Evolutionary conservation across 331 rosid genomes (phyloP).

Genomic region (Spiraea crenata): DNA sequence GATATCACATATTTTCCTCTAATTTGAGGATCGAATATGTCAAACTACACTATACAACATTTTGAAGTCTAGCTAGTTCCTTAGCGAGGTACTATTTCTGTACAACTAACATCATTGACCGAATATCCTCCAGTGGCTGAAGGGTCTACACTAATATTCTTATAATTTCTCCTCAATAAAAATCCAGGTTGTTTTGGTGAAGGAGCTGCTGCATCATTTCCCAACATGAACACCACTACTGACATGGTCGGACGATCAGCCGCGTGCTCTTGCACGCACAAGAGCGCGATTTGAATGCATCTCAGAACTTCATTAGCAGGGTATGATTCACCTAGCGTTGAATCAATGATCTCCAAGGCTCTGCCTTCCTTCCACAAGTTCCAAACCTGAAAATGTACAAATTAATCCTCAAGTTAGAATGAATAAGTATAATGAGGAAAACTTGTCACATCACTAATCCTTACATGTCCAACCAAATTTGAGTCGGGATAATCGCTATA

Average conservation of each 20-base stretch:
- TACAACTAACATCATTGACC: slow-evolving; percentile 28
- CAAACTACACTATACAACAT: background rate
- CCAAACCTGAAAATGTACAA: slow-evolving; percentile 46
- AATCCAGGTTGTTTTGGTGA: slow-evolving; percentile 29
- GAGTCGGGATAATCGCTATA: slow-evolving; percentile 14
- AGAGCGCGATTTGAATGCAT: slow-evolving; percentile 54
- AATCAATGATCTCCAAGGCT: slow-evolving; percentile 43
- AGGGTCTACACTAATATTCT: slow-evolving; percentile 10
- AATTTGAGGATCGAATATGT: no score
- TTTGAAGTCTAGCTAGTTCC: background rate
- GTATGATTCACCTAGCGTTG: slow-evolving; percentile 25
- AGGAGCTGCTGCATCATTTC: slow-evolving; percentile 21
- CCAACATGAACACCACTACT: slow-evolving; percentile 19
- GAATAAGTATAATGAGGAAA: background rate
- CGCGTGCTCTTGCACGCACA: slow-evolving; percentile 53
- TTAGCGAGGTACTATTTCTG: slow-evolving; percentile 20
- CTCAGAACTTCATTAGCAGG: slow-evolving; percentile 36
- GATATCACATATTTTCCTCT: no score
- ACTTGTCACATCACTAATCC: background rate
- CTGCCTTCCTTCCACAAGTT: slow-evolving; percentile 51
- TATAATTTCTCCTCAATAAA: slow-evolving; percentile 17
- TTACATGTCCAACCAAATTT: slow-evolving; percentile 59
- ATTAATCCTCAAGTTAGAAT: background rate
- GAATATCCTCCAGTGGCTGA: slow-evolving; percentile 27
- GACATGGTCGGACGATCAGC: slow-evolving; percentile 51